These are phyloP conservation scores for Rhodotorula toruloides DNA, from an alignment of 768 basidiomycete genomes.

Conservation along the genomic window DNA sequence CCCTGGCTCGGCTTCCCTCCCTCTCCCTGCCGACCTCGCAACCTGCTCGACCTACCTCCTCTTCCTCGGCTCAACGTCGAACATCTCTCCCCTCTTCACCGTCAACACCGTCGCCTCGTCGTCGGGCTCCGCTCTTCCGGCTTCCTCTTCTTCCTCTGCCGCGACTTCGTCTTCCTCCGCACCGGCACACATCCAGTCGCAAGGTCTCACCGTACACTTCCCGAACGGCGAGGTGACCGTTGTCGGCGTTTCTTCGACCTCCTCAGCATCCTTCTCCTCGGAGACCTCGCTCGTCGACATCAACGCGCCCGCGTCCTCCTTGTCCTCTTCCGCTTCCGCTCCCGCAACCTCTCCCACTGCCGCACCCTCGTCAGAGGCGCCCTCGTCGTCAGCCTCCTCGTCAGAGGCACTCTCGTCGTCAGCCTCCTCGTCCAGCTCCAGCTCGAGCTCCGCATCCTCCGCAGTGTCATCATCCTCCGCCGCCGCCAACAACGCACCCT, in stretches of 20 bases:
- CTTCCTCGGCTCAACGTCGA: constrained; percentile 20
- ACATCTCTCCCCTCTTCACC: constrained; percentile 27
- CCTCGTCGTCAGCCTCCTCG: too few species aligned
- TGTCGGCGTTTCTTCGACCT: not conserved
- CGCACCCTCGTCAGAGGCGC: too few species aligned
- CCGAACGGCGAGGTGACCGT: not conserved
- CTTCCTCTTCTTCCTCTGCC: not conserved
- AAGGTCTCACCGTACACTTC: constrained; percentile 1
- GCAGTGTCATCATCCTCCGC: too few species aligned
- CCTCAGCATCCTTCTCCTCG: not conserved
- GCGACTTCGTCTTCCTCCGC: not conserved
- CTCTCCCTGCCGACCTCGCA: constrained; percentile 15
- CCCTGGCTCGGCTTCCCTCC: not conserved
- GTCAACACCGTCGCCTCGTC: constrained; percentile 2
- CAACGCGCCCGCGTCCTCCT: too few species aligned
- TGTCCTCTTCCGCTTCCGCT: too few species aligned
- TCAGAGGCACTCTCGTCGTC: too few species aligned
- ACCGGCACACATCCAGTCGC: not conserved
- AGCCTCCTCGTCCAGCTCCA: too few species aligned
- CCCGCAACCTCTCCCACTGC: too few species aligned
- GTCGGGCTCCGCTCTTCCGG: not conserved
- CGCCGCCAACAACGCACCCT: too few species aligned
- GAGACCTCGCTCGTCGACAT: too few species aligned
- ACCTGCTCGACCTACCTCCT: constrained; percentile 27
- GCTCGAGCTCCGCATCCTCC: too few species aligned